Conservation (phyloP, 805 yeast species). For the Saccharomycopsis guyanensis region DNA sequence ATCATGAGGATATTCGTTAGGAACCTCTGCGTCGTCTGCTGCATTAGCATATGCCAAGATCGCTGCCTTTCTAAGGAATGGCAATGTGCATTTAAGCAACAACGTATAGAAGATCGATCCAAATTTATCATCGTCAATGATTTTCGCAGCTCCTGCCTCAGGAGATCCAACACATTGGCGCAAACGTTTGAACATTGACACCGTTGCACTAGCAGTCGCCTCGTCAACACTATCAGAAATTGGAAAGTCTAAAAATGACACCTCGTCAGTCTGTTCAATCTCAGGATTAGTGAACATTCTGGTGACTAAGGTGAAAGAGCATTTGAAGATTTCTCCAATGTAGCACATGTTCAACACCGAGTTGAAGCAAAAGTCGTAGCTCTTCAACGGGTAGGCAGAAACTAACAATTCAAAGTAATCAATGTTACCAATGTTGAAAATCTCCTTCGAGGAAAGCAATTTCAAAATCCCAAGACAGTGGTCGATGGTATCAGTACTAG, state of each 20-base stretch:
- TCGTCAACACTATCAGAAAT: conserved; percentile 25
- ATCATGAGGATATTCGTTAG: conserved; percentile 9
- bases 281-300: conserved; percentile 17
- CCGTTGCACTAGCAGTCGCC: conserved; percentile 21
- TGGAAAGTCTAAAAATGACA: conserved; percentile 22
- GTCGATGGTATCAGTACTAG: conserved; percentile 19
- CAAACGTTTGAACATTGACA: conserved; percentile 1
- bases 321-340: conserved; percentile 46
- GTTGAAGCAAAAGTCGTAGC: conserved; percentile 38
- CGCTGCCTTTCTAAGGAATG: conserved; percentile 57
- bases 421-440: conserved; percentile 30
- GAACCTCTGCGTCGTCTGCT: conserved; percentile 35
- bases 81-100: conserved; percentile 49
- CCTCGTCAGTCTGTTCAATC: conserved; percentile 16
- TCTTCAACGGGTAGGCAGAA: conserved; percentile 40
- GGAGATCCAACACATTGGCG: not conserved
- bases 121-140: conserved; percentile 24
- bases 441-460: conserved; percentile 30
- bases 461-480: conserved; percentile 30
- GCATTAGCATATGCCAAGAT: conserved; percentile 48
- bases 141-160: conserved; percentile 22
- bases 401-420: conserved; percentile 51
- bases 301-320: conserved; percentile 23
- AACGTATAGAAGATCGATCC: conserved; percentile 42
- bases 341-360: conserved; percentile 42